Evolutionary conservation across 2,329 filamentous ascomycete species (phyloP).

Genomic region (Epichloe amarillans): DNA sequence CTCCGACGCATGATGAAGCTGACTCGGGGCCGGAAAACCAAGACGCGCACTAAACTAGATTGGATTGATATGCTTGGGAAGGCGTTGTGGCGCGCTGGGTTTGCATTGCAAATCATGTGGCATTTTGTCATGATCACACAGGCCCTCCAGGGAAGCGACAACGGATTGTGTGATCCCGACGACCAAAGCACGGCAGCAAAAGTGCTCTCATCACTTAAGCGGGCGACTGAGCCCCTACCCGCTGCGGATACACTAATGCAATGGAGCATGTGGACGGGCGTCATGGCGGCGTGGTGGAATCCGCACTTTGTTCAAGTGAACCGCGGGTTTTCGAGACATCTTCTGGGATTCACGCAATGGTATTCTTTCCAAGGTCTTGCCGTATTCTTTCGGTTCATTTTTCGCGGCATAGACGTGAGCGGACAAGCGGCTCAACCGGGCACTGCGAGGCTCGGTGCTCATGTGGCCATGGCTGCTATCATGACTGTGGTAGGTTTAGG

Average conservation of each 20-base stretch:
- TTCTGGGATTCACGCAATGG: constrained; percentile 49
- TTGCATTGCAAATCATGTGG: constrained; percentile 36
- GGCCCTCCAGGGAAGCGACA: constrained; percentile 14
- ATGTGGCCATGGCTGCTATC: constrained; percentile 40
- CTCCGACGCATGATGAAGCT: constrained; percentile 62
- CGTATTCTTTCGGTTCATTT: constrained; percentile 39
- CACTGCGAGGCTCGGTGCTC: constrained; percentile 34
- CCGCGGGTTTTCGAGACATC: constrained; percentile 45
- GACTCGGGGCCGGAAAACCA: constrained; percentile 28
- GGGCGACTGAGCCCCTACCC: constrained; percentile 23
- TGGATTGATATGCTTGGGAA: constrained; percentile 27
- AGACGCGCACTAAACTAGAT: constrained; percentile 26
- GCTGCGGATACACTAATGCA: constrained; percentile 27
- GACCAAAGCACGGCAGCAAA: constrained; percentile 10
- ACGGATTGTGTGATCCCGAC: constrained; percentile 23
- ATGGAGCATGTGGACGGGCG: constrained; percentile 33
- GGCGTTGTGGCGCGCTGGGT: constrained; percentile 35
- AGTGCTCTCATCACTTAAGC: constrained; percentile 8
- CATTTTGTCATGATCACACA: constrained; percentile 24
- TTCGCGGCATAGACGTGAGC: constrained; percentile 30
- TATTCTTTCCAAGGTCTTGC: constrained; percentile 52
- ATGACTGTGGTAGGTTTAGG: constrained; percentile 35
- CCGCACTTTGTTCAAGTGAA: constrained; percentile 47
- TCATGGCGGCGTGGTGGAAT: constrained; percentile 54
- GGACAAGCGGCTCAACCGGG: constrained; percentile 23